Evolutionary conservation across 2,329 filamentous ascomycete species (phyloP), one percentile per base, ranked within the genome.

Genomic region (Pseudogymnoascus pannorum): DNA sequence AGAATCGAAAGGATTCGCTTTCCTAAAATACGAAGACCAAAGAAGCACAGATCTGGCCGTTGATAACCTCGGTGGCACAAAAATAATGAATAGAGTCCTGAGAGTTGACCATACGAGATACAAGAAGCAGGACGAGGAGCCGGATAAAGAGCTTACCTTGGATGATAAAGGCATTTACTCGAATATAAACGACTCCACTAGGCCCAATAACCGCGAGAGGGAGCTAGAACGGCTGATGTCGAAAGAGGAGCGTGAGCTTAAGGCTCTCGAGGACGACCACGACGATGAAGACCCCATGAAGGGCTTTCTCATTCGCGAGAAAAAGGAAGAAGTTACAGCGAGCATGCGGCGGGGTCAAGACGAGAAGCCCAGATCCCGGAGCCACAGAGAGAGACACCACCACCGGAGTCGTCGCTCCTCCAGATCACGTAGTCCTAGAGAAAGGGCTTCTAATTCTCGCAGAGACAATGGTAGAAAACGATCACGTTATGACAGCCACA

Each of bases 201-300:
- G 26, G n/a, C 26, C 26, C 26, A 68, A 70, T 36, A 75, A 77
- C 59, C 72, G 77, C 64, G 74, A 73, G 57, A 74, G 73, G 57
- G 72, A 75, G 62, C 71, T 70, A 62, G 73, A 72, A 59, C 77
- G 89, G 62, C 87, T 87, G 1, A 74, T 89, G 77, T 74, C 96
- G 9, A 88, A 85, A 64, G 92, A 97, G 71, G 92, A 97, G 76
- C 78, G 79, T 61, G 92, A 97, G 72, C 75, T 97, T 58, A 84
- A 85, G 58, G 81, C 85, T 48, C 73, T 97, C 61, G 85, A 95
- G 59, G 78, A 83, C 60, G 87, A 93, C 14, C 88, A 95, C 66
- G 94, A 97, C 66, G 92, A 97, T 22, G 93, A 97, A 64, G 94
- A 99, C 73, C 94, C 94, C 0, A 99, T 99, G 94, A 97, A 96